Evolutionary conservation across 768 basidiomycete species (phyloP), one percentile per base, ranked within the genome.

Genomic region (Calocybe gangraenosa): DNA sequence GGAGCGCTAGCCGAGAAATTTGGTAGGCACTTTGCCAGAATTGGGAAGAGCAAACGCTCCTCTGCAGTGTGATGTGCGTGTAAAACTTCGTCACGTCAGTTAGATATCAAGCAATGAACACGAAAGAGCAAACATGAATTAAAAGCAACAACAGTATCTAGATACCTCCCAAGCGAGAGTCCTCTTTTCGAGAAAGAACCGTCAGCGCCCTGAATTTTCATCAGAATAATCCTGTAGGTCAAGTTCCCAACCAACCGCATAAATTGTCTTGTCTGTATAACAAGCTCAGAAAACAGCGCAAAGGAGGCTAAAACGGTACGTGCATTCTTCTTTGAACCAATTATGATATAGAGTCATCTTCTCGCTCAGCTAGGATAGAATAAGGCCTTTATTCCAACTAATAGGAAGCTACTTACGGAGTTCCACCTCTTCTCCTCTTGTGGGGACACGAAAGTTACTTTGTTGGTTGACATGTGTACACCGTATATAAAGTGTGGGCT

Each of bases 61-160:
- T 79, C 78, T 47, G 76, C 74, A 9, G 70, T 74, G 54, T 81
- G 80, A 52, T 82, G 79, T 51, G 68, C 62, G 1, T 70, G 76
- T 35, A 82, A 58, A 45, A 76, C 79, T 81, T 25, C 8, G 17
- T 32, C 18, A 17, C 32, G 15, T 19, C 4, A 25, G 28, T 13
- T 9, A 22, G 17, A 20, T 22, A 20, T n/a, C 7, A 37, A 13
- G 21, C 6, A 10, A 17, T 40, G 10, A 11, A 40, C 2, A 22
- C 30, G 7, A n/a, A 19, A 15, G 25, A 31, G 50, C 62, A 19
- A 49, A 79, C 78, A 69, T 45, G 66, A 59, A 20, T 66, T 67
- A 28, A 80, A 58, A 2, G 64, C 53, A 20, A 58, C 53, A 0
- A 70, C 69, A 14, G 57, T 61, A 9, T 67, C 54, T 14, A 82